phyloP scores from a whole-genome alignment of 164 flowering plant species.

The Magnolia sinica region DNA sequence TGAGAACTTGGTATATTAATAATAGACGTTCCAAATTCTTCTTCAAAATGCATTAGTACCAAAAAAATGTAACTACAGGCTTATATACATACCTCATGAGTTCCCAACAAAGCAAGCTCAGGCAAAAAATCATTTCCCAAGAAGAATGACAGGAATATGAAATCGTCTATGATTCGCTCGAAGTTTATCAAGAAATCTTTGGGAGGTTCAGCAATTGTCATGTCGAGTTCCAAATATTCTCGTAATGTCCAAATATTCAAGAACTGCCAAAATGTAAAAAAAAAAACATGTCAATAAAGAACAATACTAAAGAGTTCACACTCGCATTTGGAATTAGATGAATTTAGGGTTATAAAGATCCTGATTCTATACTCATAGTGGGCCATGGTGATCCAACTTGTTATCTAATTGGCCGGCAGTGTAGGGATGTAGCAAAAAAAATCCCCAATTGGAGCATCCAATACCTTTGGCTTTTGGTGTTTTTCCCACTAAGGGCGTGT shows the following conservation, averaged over 20 bases:
- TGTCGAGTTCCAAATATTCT: conserved; percentile 47
- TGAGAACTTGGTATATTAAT: background rate
- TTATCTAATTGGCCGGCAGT: too few relatives aligned
- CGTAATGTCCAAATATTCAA: conserved; percentile 45
- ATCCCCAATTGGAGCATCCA: too few relatives aligned
- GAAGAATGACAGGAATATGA: conserved; percentile 52
- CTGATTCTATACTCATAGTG: too few relatives aligned
- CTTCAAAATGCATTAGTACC: background rate
- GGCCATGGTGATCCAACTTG: too few relatives aligned
- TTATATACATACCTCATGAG: conserved; percentile 40
- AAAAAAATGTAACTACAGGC: background rate
- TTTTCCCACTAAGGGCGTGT: too few relatives aligned
- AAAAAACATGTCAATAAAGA: background rate
- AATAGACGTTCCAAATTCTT: background rate
- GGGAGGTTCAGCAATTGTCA: conserved; percentile 31
- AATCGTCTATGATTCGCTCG: conserved; percentile 53
- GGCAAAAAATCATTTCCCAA: conserved; percentile 62
- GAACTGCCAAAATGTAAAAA: conserved; percentile 31
- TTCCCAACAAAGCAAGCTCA: conserved; percentile 46
- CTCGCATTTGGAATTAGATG: too few relatives aligned
- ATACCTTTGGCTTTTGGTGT: too few relatives aligned
- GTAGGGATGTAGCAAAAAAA: too few relatives aligned
- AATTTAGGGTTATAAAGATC: too few relatives aligned
- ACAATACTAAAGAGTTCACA: background rate
- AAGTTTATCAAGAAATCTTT: conserved; percentile 20